These are phyloP conservation scores for Talaromyces sp. DNA, from an alignment of 2,329 filamentous ascomycete genomes.

Conservation along the genomic window DNA sequence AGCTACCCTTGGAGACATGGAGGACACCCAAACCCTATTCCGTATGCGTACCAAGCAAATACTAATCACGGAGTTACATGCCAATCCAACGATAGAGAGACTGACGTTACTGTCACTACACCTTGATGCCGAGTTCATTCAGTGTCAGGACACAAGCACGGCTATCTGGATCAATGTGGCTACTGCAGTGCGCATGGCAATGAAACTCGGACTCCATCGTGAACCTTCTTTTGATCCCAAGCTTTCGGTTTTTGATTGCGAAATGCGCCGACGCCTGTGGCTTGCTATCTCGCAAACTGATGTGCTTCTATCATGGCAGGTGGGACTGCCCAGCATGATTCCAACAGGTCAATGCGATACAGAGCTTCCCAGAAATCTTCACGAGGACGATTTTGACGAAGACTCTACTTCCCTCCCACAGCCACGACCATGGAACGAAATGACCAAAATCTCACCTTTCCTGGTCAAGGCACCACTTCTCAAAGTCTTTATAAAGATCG, in stretches of 20 bases:
- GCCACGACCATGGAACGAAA: slow-evolving; percentile 51
- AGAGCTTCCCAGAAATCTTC: slow-evolving; percentile 53
- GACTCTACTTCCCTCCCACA: slow-evolving; percentile 49
- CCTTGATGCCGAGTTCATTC: slow-evolving; percentile 54
- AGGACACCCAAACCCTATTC: slow-evolving; percentile 28
- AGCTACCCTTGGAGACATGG: slow-evolving; percentile 52
- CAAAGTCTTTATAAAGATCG: slow-evolving; percentile 33
- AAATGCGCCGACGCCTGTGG: slow-evolving; percentile 46
- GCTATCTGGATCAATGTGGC: slow-evolving; percentile 54
- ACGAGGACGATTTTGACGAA: slow-evolving; percentile 59
- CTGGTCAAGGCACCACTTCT: slow-evolving; percentile 35
- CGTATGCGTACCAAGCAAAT: slow-evolving; percentile 55
- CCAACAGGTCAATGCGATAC: slow-evolving; percentile 59
- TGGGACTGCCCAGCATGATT: slow-evolving; percentile 61
- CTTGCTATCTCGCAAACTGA: slow-evolving; percentile 52
- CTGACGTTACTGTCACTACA: slow-evolving; percentile 57
- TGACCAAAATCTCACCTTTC: slow-evolving; percentile 47
- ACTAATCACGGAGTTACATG: slow-evolving; percentile 56
- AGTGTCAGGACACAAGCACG: slow-evolving; percentile 53
- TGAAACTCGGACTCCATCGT: slow-evolving; percentile 59
- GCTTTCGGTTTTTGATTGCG: slow-evolving; percentile 53
- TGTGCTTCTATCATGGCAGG: slow-evolving; percentile 58
- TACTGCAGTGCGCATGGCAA: slow-evolving; percentile 55
- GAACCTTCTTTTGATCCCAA: slow-evolving; percentile 53
- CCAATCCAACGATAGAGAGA: slow-evolving; percentile 52